These are phyloP conservation scores for Ophiognomonia clavigignenti-juglandacearum DNA, from an alignment of 2,329 filamentous ascomycete genomes.

Conservation along the genomic window DNA sequence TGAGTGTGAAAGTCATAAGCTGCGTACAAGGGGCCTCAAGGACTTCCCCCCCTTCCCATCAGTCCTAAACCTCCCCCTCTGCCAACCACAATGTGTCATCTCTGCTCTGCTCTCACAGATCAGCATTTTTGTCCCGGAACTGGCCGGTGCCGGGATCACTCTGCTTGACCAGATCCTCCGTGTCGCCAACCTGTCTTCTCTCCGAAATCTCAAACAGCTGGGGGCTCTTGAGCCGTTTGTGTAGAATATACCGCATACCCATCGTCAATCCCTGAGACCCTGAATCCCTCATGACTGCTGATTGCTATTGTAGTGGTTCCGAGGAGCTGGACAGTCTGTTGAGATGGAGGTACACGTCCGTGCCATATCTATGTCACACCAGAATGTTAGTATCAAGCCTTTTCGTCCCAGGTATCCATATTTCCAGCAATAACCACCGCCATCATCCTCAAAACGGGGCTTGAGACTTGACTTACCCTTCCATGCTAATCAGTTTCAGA, in stretches of 20 bases:
- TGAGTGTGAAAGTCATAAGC: too few species aligned
- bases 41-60: too few species aligned
- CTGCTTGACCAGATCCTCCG: conserved; percentile 67
- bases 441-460: not conserved
- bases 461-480: conserved; percentile 64
- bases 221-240: conserved; percentile 60
- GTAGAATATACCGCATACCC: conserved; percentile 41
- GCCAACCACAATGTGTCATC: too few species aligned
- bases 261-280: conserved; percentile 62
- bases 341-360: conserved; percentile 95
- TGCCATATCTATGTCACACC: conserved; percentile 69
- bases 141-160: conserved; percentile 11
- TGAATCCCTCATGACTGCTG: conserved; percentile 79
- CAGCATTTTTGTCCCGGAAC: conserved; percentile 17
- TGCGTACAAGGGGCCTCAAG: too few species aligned
- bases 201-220: conserved; percentile 67
- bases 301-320: conserved; percentile 91
- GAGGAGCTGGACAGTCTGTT: conserved; percentile 94
- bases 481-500: conserved; percentile 97
- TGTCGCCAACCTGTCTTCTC: conserved; percentile 85
- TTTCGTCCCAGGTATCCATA: not conserved
- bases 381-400: conserved; percentile 18
- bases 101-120: conserved; percentile 25
- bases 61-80: too few species aligned
- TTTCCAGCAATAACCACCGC: not conserved